Evolutionary conservation across 495 filamentous ascomycete genomes (phyloP).

Genomic region (Daldinia grandis): DNA sequence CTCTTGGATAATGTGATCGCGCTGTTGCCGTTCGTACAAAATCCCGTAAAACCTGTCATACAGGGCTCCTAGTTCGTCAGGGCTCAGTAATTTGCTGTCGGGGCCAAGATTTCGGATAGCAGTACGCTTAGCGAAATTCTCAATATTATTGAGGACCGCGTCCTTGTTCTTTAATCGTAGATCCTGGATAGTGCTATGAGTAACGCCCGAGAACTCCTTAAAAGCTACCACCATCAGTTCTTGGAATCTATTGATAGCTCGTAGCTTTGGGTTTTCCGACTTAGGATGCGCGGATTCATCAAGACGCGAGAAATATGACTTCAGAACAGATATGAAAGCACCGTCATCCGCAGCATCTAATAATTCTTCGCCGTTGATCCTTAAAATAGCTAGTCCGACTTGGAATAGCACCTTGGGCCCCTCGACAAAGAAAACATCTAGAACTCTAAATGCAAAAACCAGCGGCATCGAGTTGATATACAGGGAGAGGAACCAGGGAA

Average conservation of each 20-base stretch:
- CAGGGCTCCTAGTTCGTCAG: conserved; percentile 84
- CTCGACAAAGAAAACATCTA: conserved; percentile 98
- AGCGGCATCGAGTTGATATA: conserved; percentile 99
- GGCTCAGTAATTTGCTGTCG: conserved; percentile 86
- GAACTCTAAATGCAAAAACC: conserved; percentile 93
- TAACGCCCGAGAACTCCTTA: conserved; percentile 95
- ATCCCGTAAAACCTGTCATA: conserved; percentile 94
- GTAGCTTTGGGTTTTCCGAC: conserved; percentile 90
- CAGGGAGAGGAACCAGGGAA: conserved; percentile 97
- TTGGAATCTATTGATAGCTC: conserved; percentile 94
- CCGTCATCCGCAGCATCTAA: conserved; percentile 96
- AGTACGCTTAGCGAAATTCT: conserved; percentile 95
- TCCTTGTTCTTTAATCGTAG: conserved; percentile 92
- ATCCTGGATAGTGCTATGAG: conserved; percentile 88
- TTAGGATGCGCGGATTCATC: conserved; percentile 96
- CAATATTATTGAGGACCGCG: conserved; percentile 86
- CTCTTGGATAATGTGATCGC: conserved; percentile 78
- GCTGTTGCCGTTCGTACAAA: conserved; percentile 88
- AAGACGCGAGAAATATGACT: conserved; percentile 89
- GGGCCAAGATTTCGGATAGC: conserved; percentile 95
- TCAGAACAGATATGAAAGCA: conserved; percentile 94
- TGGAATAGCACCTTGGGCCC: conserved; percentile 98
- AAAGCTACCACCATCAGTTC: conserved; percentile 99
- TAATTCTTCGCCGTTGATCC: conserved; percentile 97
- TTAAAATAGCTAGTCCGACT: conserved; percentile 90